A percentile compares a stretch with the other conserved stretches of the same genome.
Evolutionary conservation across 2,329 filamentous ascomycete species (phyloP).

Genomic region (Aspergillus udagawae): DNA sequence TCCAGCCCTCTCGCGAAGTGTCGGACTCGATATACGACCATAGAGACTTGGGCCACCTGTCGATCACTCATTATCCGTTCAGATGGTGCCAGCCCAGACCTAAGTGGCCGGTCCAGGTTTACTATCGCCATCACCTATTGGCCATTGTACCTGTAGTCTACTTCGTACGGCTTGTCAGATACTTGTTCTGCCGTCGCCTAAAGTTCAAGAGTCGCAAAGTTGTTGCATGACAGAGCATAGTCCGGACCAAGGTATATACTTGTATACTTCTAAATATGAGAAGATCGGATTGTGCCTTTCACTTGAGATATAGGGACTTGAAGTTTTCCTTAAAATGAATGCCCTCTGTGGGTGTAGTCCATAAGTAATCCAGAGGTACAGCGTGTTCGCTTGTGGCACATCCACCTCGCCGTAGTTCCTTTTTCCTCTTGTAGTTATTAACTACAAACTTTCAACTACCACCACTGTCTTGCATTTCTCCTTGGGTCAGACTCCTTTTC

Average conservation of each 20-base stretch:
- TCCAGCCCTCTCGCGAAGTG: too few relatives aligned
- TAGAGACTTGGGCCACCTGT: not conserved
- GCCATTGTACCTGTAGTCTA: too few relatives aligned
- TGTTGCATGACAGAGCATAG: not conserved
- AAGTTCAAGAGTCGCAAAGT: not conserved
- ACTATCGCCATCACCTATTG: not conserved
- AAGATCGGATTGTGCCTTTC: not conserved
- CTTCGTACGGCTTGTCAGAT: not conserved
- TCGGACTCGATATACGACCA: too few relatives aligned
- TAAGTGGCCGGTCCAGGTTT: not conserved
- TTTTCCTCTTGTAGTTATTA: not conserved
- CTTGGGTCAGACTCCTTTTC: not conserved
- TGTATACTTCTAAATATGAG: not conserved
- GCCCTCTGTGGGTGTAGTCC: not conserved
- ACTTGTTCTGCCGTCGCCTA: not conserved
- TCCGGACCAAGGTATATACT: not conserved
- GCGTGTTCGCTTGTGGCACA: not conserved
- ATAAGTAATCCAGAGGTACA: not conserved
- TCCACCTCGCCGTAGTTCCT: not conserved
- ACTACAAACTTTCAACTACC: not conserved
- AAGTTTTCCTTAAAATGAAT: too few relatives aligned
- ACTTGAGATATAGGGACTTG: too few relatives aligned
- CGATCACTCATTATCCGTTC: not conserved
- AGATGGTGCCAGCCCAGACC: not conserved
- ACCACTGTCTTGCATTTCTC: not conserved